Evolutionary conservation across 1,284 basidiomycete species (phyloP).

Genomic region (Trichosporon sp.): DNA sequence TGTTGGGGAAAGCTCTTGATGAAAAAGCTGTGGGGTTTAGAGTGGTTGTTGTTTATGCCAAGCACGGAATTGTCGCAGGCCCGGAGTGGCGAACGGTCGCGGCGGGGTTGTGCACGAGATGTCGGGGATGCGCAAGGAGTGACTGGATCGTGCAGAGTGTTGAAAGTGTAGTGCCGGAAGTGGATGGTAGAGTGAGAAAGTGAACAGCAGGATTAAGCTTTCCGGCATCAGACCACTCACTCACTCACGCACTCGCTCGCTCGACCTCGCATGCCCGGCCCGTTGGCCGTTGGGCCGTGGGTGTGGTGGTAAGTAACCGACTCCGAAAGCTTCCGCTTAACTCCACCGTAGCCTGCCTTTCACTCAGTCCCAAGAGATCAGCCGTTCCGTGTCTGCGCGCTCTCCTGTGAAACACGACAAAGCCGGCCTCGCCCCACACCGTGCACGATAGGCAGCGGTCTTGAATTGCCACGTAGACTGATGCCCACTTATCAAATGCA

Average conservation of each 20-base stretch:
- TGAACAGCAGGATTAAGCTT: not conserved
- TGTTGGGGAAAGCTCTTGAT: too few relatives aligned
- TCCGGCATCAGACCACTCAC: too few relatives aligned
- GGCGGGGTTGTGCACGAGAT: not conserved
- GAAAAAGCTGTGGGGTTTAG: not conserved
- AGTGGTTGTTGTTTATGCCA: not conserved
- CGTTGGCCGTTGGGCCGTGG: not conserved
- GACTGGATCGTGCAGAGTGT: not conserved
- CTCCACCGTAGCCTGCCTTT: not conserved
- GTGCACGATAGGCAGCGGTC: too few relatives aligned
- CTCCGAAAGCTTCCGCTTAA: not conserved
- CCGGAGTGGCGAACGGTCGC: not conserved
- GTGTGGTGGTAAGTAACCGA: not conserved
- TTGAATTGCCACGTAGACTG: too few relatives aligned
- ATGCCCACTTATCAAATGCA: too few relatives aligned
- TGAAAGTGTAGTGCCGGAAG: too few relatives aligned
- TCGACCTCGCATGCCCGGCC: not conserved
- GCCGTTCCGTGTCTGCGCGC: too few relatives aligned
- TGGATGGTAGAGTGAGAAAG: not conserved
- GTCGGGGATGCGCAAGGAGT: not conserved
- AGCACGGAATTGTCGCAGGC: too few relatives aligned
- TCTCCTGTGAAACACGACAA: not conserved
- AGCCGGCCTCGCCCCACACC: too few relatives aligned
- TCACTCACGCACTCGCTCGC: not conserved
- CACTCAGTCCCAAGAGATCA: too few relatives aligned